Conservation (phyloP, 805 yeast species). For the Kuraishia ogatae region DNA sequence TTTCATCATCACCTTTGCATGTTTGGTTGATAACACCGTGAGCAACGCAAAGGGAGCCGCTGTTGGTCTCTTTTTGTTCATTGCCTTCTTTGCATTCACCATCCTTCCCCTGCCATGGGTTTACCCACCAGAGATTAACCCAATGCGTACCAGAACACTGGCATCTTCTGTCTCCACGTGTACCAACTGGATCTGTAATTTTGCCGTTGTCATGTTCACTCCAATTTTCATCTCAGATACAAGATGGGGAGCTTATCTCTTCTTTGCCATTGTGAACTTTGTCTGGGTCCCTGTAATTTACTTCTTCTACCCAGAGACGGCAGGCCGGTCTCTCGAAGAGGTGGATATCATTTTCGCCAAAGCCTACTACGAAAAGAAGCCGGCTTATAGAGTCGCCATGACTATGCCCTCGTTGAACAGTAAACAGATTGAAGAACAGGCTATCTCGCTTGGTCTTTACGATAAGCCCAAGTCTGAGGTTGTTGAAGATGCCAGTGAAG, state of each 20-base stretch:
- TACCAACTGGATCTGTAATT: constrained; percentile 51
- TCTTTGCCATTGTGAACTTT: constrained; percentile 35
- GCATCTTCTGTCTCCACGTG: constrained; percentile 45
- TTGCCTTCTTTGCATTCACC: constrained; percentile 39
- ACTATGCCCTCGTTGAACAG: constrained; percentile 50
- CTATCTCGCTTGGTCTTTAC: constrained; percentile 33
- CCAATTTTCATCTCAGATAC: constrained; percentile 33
- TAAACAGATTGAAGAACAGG: constrained; percentile 53
- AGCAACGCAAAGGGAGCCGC: constrained; percentile 32
- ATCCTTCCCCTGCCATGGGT: constrained; percentile 43
- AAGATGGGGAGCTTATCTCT: constrained; percentile 30
- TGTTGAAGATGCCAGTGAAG: neutral
- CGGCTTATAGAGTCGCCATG: constrained; percentile 57
- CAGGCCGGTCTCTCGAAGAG: constrained; percentile 37
- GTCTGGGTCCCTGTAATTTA: constrained; percentile 31
- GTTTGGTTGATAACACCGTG: constrained; percentile 14
- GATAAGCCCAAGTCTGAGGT: neutral
- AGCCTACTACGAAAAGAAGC: constrained; percentile 44
- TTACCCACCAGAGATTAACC: constrained; percentile 50
- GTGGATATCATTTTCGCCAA: constrained; percentile 31
- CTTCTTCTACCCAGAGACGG: constrained; percentile 38
- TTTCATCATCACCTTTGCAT: constrained; percentile 35
- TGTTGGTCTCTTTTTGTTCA: constrained; percentile 38
- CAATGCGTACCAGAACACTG: constrained; percentile 41
- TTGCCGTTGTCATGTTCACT: constrained; percentile 46